These are phyloP conservation scores for Volvariella surrecta DNA, from an alignment of 1,284 basidiomycete species.

Conservation along the genomic window DNA sequence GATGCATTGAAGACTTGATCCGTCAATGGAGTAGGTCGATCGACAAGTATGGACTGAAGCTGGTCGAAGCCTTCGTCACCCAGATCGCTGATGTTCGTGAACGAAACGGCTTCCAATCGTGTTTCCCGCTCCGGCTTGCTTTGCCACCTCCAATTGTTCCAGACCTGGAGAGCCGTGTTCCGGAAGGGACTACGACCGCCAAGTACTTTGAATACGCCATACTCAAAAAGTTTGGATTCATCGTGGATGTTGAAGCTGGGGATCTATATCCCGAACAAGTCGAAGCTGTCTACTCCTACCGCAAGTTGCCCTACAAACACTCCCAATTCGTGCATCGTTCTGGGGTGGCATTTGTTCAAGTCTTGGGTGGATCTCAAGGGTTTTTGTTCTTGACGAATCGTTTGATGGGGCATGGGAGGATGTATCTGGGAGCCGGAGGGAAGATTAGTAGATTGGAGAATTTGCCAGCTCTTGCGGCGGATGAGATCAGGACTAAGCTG, in stretches of 20 bases:
- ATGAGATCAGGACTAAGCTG: slow-evolving; percentile 52
- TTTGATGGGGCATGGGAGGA: slow-evolving; percentile 59
- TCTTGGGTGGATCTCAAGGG: slow-evolving; percentile 69
- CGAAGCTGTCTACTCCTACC: slow-evolving; percentile 86
- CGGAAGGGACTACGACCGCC: slow-evolving; percentile 51
- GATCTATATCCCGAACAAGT: slow-evolving; percentile 70
- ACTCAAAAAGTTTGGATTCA: slow-evolving; percentile 70
- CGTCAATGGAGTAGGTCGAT: slow-evolving; percentile 81
- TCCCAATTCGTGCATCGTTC: slow-evolving; percentile 87
- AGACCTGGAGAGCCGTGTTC: slow-evolving; percentile 60
- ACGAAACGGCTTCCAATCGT: slow-evolving; percentile 84
- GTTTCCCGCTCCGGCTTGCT: slow-evolving; percentile 72
- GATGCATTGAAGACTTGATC: slow-evolving; percentile 88
- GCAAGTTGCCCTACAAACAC: slow-evolving; percentile 66
- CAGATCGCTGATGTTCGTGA: slow-evolving; percentile 79
- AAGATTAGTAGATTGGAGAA: slow-evolving; percentile 44
- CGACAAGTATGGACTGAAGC: slow-evolving; percentile 85
- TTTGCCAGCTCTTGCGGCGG: slow-evolving; percentile 42
- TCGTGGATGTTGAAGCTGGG: slow-evolving; percentile 80
- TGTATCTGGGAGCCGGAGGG: slow-evolving; percentile 17
- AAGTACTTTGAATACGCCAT: slow-evolving; percentile 81
- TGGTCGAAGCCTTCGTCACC: slow-evolving; percentile 88
- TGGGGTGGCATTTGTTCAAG: slow-evolving; percentile 82
- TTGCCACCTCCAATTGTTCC: slow-evolving; percentile 65
- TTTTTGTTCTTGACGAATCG: slow-evolving; percentile 87